Evolutionary conservation across 805 yeast species (phyloP), one percentile per base, ranked within the genome.

Genomic region (Ogataea trehaloabstinens): DNA sequence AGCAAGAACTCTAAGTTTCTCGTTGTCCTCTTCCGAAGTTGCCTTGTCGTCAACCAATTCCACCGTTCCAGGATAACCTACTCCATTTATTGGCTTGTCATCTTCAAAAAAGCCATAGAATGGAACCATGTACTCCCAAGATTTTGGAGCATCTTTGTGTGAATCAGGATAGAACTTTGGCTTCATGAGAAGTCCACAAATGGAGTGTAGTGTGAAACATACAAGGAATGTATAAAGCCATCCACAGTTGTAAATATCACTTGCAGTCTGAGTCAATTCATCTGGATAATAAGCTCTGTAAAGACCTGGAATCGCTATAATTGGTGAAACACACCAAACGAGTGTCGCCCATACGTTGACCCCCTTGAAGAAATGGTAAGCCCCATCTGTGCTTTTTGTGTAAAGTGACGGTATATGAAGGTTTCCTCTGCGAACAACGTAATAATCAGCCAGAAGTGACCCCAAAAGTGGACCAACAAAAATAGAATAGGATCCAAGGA

Each of bases 231-330:
- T 46, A 38, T 44, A 38, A 13, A 51, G 31, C 53, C 55, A 51
- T 19, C 55, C 52, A 31, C 46, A 37, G 15, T 36, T 39, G 27
- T 49, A 49, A 29, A 48, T 51, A 31, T 51, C 45, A 21, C 38
- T 40, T 6, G 53, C 50, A 15, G 44, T 18, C 11, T 31, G 37
- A 19, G 49, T 24, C 27, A 45, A 25, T 16, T 43, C 34, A 12
- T 34, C 31, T 7, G 56, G 48, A 13, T 50, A 41, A 19, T 46
- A 46, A 24, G 56, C 55, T 12, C 54, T 51, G 38, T 53, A 55
- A 31, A 54, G 36, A 28, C 59, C 58, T 6, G 56, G 56, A 28
- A 54, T 53, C 12, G 50, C 54, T 16, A 51, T 30, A 11, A 45
- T 32, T 8, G 49, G 56, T 37, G 36, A 45, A 18, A 35, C 38